Percentiles rank a stretch among this genome's conserved stretches.
Evolutionary conservation across 1,284 basidiomycete species (phyloP).

Genomic region (Rhizoctonia solani): DNA sequence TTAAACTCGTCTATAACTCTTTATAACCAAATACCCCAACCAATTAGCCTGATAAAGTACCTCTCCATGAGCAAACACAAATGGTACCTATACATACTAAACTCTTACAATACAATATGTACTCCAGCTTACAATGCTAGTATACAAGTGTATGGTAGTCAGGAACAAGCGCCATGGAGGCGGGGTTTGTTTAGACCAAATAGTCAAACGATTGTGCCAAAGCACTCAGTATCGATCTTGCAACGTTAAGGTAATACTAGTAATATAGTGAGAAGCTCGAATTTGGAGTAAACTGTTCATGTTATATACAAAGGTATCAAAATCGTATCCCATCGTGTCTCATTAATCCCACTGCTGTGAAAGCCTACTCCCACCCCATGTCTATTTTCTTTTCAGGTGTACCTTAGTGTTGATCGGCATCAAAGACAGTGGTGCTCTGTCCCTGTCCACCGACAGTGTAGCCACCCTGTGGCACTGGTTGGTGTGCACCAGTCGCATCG

Average conservation of each 20-base stretch:
- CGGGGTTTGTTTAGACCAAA: too few species aligned
- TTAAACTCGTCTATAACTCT: background rate
- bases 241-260: too few species aligned
- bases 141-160: too few species aligned
- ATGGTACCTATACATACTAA: too few species aligned
- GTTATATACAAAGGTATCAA: constrained; percentile 31
- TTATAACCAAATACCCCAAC: background rate
- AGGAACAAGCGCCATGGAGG: too few species aligned
- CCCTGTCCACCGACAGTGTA: constrained; percentile 45
- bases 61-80: too few species aligned
- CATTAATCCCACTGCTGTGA: background rate
- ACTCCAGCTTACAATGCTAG: too few species aligned
- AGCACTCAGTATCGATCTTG: too few species aligned
- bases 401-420: constrained; percentile 54
- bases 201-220: too few species aligned
- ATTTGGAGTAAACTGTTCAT: background rate
- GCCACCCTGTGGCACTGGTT: constrained; percentile 51
- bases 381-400: background rate
- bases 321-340: constrained; percentile 2
- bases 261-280: background rate
- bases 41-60: too few species aligned
- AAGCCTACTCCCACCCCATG: background rate
- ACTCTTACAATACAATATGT: too few species aligned
- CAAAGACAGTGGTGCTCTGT: constrained; percentile 59
- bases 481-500: constrained; percentile 62